Percentiles rank a stretch among this genome's conserved stretches.
Evolutionary conservation across 2,329 filamentous ascomycete genomes (phyloP).

Genomic region (Aspergillus tanneri): DNA sequence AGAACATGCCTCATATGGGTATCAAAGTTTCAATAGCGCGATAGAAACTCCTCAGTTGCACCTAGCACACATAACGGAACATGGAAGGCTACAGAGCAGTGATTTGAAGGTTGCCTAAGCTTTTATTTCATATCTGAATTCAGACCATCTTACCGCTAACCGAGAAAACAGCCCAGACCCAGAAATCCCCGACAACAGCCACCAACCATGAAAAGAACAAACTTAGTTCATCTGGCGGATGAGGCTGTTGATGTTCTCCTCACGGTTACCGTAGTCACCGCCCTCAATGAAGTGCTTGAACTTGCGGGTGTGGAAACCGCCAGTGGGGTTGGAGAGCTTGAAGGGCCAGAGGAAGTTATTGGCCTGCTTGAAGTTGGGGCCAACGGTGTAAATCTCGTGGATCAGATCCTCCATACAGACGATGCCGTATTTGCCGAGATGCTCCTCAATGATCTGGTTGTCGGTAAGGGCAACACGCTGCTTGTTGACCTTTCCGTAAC

Average conservation of each 20-base stretch:
- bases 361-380: conserved; percentile 99
- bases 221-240: conserved; percentile 97
- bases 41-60: too few relatives aligned
- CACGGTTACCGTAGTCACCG: conserved; percentile 97
- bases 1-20: too few relatives aligned
- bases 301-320: conserved; percentile 94
- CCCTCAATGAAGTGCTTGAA: conserved; percentile 99
- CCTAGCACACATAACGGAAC: neutral
- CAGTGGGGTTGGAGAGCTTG: conserved; percentile 98
- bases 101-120: conserved; percentile 32
- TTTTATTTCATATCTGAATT: conserved; percentile 34
- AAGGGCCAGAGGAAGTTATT: conserved; percentile 99
- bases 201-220: conserved; percentile 6
- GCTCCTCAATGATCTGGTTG: conserved; percentile 96
- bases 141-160: conserved; percentile 19
- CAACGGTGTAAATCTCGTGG: conserved; percentile 98
- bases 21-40: too few relatives aligned
- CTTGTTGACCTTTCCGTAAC: conserved; percentile 98
- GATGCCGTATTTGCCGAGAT: conserved; percentile 96
- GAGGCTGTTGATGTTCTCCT: conserved; percentile 95
- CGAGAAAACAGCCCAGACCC: conserved; percentile 31
- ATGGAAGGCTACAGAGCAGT: neutral
- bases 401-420: conserved; percentile 99
- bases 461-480: conserved; percentile 95
- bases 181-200: conserved; percentile 34